Evolutionary conservation across 169 alveolate genomes (phyloP), one percentile per base, ranked within the genome.

Genomic region (Eimeria mitis): DNA sequence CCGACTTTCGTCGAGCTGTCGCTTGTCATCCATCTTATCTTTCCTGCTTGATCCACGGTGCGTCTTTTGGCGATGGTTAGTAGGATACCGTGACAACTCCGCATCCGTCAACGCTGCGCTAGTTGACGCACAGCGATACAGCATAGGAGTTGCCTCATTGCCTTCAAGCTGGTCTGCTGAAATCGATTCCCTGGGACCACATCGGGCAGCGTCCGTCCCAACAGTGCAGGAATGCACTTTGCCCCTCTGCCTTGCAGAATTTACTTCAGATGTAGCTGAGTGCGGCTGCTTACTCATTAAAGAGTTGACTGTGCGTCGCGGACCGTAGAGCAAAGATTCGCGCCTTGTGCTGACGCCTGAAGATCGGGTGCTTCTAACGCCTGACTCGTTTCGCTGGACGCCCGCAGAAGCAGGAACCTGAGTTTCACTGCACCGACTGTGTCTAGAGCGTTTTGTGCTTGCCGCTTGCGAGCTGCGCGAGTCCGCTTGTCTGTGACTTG

Each of bases 41-140:
- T 61, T 63, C 34, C 65, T 63, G 92, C 47, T 63, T 34, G 81
- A 34, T 31, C 59, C 78, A 42, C 52, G 92, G 61, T 71, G 81
- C 68, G 79, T 40, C 63, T 87, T 87, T 37, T 87, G 92, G 92
- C 83, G 92, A 56, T 63, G 81, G 52, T 63, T 81, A 49, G 91
- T 16, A 31, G 92, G 63, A 56, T 28, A 40, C 34, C 71, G 92
- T 63, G 81, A 56, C 79, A 87, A 25, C 4, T 87, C 92, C 11
- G 21, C 92, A 63, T 87, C 92, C 54, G 92, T 81, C 14, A 23
- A 34, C 44, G 92, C 28, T n/a, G 63, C 83, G 83, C 92, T 87
- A 47, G 40, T 63, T 56, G 78, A 49, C 13, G 78, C 54, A 40
- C 92, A 83, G 61, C 92, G 92, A 56, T 87, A 87, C 65, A 19